A percentile compares a stretch with the other conserved stretches of the same genome.
Conservation (phyloP, 2,329 filamentous ascomycete species). For the Aureobasidium sp. region DNA sequence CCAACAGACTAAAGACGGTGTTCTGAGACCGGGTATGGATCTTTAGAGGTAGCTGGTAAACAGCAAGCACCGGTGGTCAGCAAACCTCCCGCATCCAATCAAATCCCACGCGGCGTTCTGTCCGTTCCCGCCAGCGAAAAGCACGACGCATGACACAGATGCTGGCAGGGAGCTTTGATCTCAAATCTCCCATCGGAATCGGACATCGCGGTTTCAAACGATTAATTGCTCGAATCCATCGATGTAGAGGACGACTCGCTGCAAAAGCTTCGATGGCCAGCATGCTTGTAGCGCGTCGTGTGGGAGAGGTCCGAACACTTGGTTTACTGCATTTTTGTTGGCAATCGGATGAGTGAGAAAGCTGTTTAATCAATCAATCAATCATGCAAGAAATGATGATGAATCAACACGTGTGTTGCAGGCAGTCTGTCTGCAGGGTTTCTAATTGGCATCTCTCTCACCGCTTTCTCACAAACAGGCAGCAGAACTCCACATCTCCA, state of each 20-base stretch:
- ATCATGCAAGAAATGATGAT: background rate
- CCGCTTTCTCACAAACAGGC: background rate
- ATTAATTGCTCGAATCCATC: background rate
- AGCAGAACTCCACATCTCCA: slow-evolving; percentile 5
- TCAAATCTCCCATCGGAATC: background rate
- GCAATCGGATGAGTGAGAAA: background rate
- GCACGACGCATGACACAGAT: background rate
- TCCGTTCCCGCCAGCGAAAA: background rate
- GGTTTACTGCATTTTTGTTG: background rate
- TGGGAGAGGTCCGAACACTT: background rate
- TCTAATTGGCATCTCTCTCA: background rate
- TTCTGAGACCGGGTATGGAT: background rate
- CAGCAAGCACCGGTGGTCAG: background rate
- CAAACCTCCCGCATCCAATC: background rate
- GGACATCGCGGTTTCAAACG: background rate
- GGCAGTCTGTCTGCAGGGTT: background rate
- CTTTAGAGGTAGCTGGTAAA: background rate
- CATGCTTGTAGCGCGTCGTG: background rate
- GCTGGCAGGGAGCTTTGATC: background rate
- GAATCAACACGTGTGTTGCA: background rate
- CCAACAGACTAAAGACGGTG: background rate
- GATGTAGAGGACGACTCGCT: background rate
- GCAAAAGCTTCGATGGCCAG: background rate
- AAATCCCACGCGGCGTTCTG: background rate
- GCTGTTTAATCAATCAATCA: background rate